A percentile compares a stretch with the other conserved stretches of the same genome.
Evolutionary conservation across 345 rosid genomes (phyloP).

Genomic region (Sisymbrium irio): DNA sequence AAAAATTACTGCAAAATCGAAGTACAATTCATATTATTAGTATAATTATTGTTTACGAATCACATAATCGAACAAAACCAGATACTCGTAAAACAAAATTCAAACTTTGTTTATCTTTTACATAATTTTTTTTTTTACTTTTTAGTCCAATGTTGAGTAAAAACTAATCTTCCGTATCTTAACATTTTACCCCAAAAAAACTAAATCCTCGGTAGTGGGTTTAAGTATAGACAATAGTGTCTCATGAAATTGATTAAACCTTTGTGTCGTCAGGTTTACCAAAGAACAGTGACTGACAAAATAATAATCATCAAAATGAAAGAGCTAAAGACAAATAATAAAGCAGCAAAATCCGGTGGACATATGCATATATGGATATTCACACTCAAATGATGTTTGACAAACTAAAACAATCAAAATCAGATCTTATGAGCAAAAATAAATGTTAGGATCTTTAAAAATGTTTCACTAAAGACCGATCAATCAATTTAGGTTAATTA

Average conservation of each 20-base stretch:
- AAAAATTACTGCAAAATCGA: not conserved
- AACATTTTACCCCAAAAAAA: too few relatives aligned
- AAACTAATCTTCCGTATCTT: too few relatives aligned
- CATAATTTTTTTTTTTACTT: too few relatives aligned
- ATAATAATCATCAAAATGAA: not conserved
- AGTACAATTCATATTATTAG: not conserved
- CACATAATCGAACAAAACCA: not conserved
- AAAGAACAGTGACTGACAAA: constrained; percentile 6
- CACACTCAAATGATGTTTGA: not conserved
- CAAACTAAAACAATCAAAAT: constrained; percentile 4
- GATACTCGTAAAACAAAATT: not conserved
- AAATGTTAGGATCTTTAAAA: not conserved
- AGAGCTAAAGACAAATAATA: not conserved
- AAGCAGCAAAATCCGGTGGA: constrained; percentile 14
- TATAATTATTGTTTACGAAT: not conserved
- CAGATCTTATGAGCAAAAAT: not conserved
- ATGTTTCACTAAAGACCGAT: not conserved
- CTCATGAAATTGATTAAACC: constrained; percentile 5
- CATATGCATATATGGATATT: not conserved
- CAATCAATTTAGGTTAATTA: not conserved
- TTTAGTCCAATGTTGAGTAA: not conserved
- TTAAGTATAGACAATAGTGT: not conserved
- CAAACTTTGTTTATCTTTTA: not conserved
- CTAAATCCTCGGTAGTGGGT: not conserved
- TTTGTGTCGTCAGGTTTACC: constrained; percentile 17